Evolutionary conservation across 2,329 filamentous ascomycete species (phyloP).

Genomic region (Colletotrichum sp.): DNA sequence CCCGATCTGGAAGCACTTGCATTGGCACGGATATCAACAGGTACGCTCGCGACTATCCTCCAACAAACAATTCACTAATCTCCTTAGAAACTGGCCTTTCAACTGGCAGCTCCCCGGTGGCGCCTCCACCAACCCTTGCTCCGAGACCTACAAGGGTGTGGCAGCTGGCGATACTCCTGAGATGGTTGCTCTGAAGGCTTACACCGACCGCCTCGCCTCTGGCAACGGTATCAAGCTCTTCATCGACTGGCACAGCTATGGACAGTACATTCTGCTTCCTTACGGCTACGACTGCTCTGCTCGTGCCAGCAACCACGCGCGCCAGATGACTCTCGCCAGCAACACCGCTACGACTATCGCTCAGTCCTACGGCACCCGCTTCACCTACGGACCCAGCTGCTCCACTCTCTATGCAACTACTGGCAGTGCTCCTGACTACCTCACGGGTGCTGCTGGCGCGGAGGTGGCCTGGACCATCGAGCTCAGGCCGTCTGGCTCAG

Average conservation of each 20-base stretch:
- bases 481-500: conserved; percentile 33
- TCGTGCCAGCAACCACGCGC: conserved; percentile 40
- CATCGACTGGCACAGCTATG: conserved; percentile 55
- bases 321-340: conserved; percentile 42
- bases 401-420: conserved; percentile 41
- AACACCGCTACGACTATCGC: conserved; percentile 33
- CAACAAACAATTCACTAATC: not conserved
- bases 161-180: conserved; percentile 54
- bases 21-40: conserved; percentile 63
- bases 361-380: conserved; percentile 35
- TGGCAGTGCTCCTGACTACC: conserved; percentile 33
- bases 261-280: conserved; percentile 47
- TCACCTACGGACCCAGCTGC: conserved; percentile 42
- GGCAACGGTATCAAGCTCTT: conserved; percentile 45
- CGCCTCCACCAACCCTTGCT: conserved; percentile 56
- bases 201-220: conserved; percentile 30
- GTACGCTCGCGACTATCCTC: not conserved
- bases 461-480: conserved; percentile 46
- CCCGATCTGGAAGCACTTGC: conserved; percentile 43
- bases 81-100: conserved; percentile 55
- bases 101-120: conserved; percentile 56
- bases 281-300: conserved; percentile 51
- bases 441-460: conserved; percentile 27
- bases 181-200: conserved; percentile 50
- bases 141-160: conserved; percentile 51